Evolutionary conservation across 1,139 yeast species (phyloP), one percentile per base, ranked within the genome.

Genomic region (Debaryomycetaceae sp.): DNA sequence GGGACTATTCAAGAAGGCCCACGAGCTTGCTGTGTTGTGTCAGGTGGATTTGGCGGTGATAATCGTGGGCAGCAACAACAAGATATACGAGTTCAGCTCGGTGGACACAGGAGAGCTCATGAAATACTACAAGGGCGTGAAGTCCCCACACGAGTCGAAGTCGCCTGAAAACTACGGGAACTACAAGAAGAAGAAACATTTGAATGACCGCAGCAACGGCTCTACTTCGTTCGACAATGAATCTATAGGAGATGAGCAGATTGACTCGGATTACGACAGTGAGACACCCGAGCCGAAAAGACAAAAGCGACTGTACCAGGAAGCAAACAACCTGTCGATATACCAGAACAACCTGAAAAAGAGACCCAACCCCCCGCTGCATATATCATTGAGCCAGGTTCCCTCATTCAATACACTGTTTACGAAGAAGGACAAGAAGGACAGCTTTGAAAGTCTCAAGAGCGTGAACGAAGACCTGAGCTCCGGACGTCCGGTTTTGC

Each of bases 1-100:
- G 0, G 98, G 98, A 1, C 70, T 92, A 36, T 91, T 92, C 69
- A 92, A 92, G 59, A 92, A 92, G 62, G 98, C 98, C 1, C 95
- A 91, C 58, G 98, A 92, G 63, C 73, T 92, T 44, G 83, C 97
- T 1, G 91, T 91, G 16, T 71, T 92, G 40, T 91, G 98, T 60
- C 94, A 88, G 49, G 96, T 89, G 6, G 98, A 92, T 57, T 74
- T 92, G 38, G 94, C 98, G 2, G 94, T 92, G 28, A 81, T 92
- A 17, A 88, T 92, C 26, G 73, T 89, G 35, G 96, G 96, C n/a
- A 79, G 79, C 55, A 88, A 87, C 63, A 84, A 87, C 50, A 80
- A 79, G 55, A 73, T 87, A 34, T 87, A 84, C 59, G 96, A 91
- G 63, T 91, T 83, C 55, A 78, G 91, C 5, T 81, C 95, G 5